These are phyloP conservation scores for Metarhizium brunneum DNA, from an alignment of 2,329 filamentous ascomycete genomes.

Conservation along the genomic window DNA sequence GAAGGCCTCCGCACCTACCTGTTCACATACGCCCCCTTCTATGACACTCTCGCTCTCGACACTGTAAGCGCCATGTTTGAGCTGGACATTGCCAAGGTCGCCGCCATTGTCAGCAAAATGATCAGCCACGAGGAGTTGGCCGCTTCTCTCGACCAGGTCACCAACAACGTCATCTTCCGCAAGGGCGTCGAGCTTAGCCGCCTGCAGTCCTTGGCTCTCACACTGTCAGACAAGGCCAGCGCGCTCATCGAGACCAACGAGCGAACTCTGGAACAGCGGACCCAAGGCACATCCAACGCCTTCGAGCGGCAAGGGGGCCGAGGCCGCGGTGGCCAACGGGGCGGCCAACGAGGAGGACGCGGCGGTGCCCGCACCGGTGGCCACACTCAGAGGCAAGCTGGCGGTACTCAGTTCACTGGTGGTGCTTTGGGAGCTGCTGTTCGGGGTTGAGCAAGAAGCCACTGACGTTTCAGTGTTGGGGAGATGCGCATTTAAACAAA, in stretches of 20 bases:
- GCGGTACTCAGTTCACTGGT: constrained; percentile 73
- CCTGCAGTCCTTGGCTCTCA: constrained; percentile 88
- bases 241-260: constrained; percentile 95
- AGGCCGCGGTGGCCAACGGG: constrained; percentile 55
- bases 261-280: constrained; percentile 91
- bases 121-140: constrained; percentile 98
- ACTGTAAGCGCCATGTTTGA: constrained; percentile 94
- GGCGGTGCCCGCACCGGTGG: constrained; percentile 51
- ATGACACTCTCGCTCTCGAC: constrained; percentile 84
- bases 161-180: constrained; percentile 94
- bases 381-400: constrained; percentile 55
- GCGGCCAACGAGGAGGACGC: constrained; percentile 55
- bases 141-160: constrained; percentile 95
- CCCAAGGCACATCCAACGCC: constrained; percentile 88
- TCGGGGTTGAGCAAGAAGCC: constrained; percentile 36
- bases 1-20: constrained; percentile 97
- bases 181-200: constrained; percentile 97
- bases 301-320: constrained; percentile 88
- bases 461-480: neutral
- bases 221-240: constrained; percentile 92
- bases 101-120: constrained; percentile 97
- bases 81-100: constrained; percentile 79
- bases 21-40: constrained; percentile 98
- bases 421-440: constrained; percentile 66
- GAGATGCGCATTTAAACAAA: constrained; percentile 1